Evolutionary conservation across 768 basidiomycete genomes (phyloP).

Genomic region (Trametes coccinea): DNA sequence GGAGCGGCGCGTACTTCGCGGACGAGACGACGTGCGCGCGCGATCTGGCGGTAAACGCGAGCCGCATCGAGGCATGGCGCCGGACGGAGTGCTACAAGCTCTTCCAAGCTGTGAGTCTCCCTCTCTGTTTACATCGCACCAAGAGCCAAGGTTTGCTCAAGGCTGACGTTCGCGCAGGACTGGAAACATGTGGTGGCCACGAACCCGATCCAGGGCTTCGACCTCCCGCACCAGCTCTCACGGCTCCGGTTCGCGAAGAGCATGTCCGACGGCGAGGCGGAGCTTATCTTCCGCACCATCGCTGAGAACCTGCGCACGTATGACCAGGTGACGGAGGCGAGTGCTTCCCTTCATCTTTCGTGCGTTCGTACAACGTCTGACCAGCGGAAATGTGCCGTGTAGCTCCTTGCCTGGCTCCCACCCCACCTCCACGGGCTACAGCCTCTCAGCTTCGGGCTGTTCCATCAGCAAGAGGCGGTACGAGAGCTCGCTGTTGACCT

Average conservation of each 20-base stretch:
- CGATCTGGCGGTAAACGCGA: conserved; percentile 75
- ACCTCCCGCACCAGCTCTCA: conserved; percentile 83
- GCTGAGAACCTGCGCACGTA: conserved; percentile 74
- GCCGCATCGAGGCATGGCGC: conserved; percentile 93
- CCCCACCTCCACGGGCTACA: conserved; percentile 81
- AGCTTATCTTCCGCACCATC: conserved; percentile 72
- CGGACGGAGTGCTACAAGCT: conserved; percentile 79
- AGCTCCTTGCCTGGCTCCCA: conserved; percentile 82
- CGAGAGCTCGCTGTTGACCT: conserved; percentile 82
- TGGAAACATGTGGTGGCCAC: conserved; percentile 53
- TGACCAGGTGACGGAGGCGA: conserved; percentile 87
- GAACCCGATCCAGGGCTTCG: conserved; percentile 75
- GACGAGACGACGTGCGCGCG: conserved; percentile 67
- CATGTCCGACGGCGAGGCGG: conserved; percentile 71
- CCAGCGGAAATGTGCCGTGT: background rate
- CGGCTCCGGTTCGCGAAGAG: conserved; percentile 74
- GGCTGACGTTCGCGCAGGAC: conserved; percentile 49
- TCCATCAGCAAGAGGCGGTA: conserved; percentile 80
- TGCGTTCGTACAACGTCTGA: background rate
- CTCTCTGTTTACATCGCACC: background rate
- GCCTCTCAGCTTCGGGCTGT: conserved; percentile 85
- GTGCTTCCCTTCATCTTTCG: conserved; percentile 18
- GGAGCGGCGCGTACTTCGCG: conserved; percentile 77
- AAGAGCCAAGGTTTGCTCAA: background rate
- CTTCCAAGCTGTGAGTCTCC: conserved; percentile 58